Evolutionary conservation across 805 yeast genomes (phyloP).

Genomic region (Sugiyamaella smithiae): DNA sequence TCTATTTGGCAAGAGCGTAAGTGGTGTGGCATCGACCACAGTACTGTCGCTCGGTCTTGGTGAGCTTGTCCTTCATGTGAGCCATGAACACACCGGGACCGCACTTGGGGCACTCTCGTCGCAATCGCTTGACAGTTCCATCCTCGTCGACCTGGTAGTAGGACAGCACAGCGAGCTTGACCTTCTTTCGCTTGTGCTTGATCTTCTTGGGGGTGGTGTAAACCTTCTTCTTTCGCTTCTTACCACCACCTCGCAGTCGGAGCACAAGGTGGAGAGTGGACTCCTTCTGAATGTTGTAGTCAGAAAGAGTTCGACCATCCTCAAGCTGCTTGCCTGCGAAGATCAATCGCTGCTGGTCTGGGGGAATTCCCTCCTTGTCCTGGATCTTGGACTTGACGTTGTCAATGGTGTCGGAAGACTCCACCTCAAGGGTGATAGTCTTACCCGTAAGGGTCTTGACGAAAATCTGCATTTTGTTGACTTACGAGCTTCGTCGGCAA

Average conservation of each 20-base stretch:
- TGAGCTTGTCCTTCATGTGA: conserved; percentile 91
- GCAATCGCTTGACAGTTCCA: conserved; percentile 97
- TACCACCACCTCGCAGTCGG: conserved; percentile 99
- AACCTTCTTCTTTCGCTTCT: conserved; percentile 99
- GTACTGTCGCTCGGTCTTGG: conserved; percentile 97
- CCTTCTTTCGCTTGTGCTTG: conserved; percentile 99
- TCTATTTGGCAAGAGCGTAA: conserved; percentile 51
- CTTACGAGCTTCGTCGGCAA: conserved; percentile 38
- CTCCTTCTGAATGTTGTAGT: conserved; percentile 98
- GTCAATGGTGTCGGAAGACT: conserved; percentile 96
- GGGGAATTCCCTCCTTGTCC: conserved; percentile 97
- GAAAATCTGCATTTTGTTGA: conserved; percentile 60
- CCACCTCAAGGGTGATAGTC: conserved; percentile 96
- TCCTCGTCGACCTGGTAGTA: conserved; percentile 99
- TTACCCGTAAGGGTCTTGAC: conserved; percentile 99
- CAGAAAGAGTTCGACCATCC: conserved; percentile 89
- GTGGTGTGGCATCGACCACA: conserved; percentile 99
- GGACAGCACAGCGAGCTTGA: conserved; percentile 97
- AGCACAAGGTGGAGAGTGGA: conserved; percentile 93
- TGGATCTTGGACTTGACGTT: conserved; percentile 95
- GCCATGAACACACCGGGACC: conserved; percentile 99
- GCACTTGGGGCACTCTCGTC: conserved; percentile 93
- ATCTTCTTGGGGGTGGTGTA: conserved; percentile 99
- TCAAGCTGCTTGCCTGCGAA: conserved; percentile 98
- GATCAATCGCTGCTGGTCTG: conserved; percentile 95